Base-by-base conservation (phyloP, 106 monocot genomes). In the Chionographis japonica region DNA sequence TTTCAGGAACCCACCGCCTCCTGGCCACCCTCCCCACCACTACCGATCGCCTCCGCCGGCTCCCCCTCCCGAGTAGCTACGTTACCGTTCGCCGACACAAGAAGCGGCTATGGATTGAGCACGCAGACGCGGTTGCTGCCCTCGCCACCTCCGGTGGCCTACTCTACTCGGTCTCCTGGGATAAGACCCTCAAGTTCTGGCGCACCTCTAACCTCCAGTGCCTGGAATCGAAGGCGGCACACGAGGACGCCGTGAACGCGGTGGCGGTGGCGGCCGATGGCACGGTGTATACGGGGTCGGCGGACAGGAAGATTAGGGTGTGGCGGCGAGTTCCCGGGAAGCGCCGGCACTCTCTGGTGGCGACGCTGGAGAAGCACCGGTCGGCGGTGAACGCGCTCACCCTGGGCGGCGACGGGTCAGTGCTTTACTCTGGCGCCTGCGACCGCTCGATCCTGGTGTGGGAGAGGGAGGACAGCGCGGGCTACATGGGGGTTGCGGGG, bases 101-200 rank as follows among this genome's bases (percentile, higher is more conserved):
- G 67, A 67, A 64, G 3, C 73, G 61, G 14, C 82, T 92, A 51
- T 88, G 88, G 86, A 86, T 93, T 56, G 61, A 86, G 77, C 86
- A 89, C 71, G 83, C 85, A n/a, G 89, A 93, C 56, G 81, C 81
- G 51, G 89, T 89, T 36, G 81, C 89, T 55, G 74, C 76, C 66
- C 37, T 88, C 62, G 85, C 73, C 66, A 50, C 57, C 60, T 39
- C 64, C 40, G 53, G 43, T n/a, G 60, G 60, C 17, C 70, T 71
- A 58, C 69, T 89, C 68, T 89, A 86, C 86, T 93, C 93, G 58
- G 83, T 77, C 18, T 93, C 93, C 4, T 93, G 93, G 93, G 93
- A 93, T 69, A 93, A 79, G 50, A 86, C 89, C 42, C 80, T 93
- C 36, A 93, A 93, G 63, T 52, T 89, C 46, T 93, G 93, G 93